Conservation (phyloP, 495 filamentous ascomycete genomes). For the Talaromyces adpressus region DNA sequence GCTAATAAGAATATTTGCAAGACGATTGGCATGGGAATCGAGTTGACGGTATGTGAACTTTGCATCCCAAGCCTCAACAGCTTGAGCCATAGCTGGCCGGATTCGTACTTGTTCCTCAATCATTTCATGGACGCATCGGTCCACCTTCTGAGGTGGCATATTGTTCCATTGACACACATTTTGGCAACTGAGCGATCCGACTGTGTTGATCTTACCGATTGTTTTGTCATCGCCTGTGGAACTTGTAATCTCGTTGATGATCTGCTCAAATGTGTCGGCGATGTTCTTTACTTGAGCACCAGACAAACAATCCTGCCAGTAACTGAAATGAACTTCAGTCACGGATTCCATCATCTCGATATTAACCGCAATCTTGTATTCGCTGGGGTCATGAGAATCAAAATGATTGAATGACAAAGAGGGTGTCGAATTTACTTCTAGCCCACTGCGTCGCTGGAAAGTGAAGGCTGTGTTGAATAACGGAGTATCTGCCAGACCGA, state of each 20-base stretch:
- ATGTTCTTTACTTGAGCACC: constrained; percentile 27
- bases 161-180: constrained; percentile 34
- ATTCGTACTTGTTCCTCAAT: constrained; percentile 30
- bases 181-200: constrained; percentile 21
- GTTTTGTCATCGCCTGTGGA: constrained; percentile 14
- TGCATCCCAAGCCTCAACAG: constrained; percentile 43
- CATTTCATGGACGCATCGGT: constrained; percentile 42
- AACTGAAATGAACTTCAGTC: constrained; percentile 31
- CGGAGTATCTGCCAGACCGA: constrained; percentile 26
- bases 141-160: constrained; percentile 18
- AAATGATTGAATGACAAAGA: constrained; percentile 6
- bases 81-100: constrained; percentile 23
- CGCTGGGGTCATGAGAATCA: constrained; percentile 18
- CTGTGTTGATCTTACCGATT: constrained; percentile 25
- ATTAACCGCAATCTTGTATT: constrained; percentile 51
- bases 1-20: constrained; percentile 28
- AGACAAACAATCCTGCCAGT: constrained; percentile 30
- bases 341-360: constrained; percentile 40
- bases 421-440: neutral
- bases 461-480: constrained; percentile 47
- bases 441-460: constrained; percentile 20
- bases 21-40: constrained; percentile 24
- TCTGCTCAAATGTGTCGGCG: constrained; percentile 28
- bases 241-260: constrained; percentile 31
- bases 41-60: constrained; percentile 40